These are phyloP conservation scores for Ogataea kodamae DNA, from an alignment of 805 yeast genomes.

Conservation along the genomic window DNA sequence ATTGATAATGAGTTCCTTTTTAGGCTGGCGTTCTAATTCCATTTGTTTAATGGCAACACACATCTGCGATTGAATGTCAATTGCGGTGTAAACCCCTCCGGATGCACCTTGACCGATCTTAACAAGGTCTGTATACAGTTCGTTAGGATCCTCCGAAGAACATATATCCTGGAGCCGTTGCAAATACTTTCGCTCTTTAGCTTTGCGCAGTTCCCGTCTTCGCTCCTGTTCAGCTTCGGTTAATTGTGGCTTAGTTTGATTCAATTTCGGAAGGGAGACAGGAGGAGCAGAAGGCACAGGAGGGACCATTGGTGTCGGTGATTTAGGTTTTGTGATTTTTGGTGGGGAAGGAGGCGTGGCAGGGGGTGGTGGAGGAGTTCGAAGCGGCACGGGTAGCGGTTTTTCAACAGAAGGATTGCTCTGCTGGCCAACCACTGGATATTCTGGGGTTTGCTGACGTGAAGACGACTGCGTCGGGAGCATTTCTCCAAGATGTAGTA, in stretches of 20 bases:
- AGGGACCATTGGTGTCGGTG: conserved; percentile 14
- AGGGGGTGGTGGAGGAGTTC: conserved; percentile 6
- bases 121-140: conserved; percentile 59
- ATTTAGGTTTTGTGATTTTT: not conserved
- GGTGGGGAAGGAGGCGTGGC: conserved; percentile 1
- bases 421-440: not conserved
- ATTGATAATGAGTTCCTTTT: conserved; percentile 89
- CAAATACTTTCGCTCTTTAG: conserved; percentile 67
- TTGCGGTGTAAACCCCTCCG: conserved; percentile 93
- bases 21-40: conserved; percentile 92
- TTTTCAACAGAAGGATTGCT: not conserved
- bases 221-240: conserved; percentile 58
- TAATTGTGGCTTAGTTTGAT: conserved; percentile 32
- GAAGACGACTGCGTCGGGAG: conserved; percentile 4
- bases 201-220: conserved; percentile 75
- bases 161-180: conserved; percentile 73
- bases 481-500: conserved; percentile 20
- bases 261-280: conserved; percentile 26
- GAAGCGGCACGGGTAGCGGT: conserved; percentile 3
- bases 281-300: conserved; percentile 28
- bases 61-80: conserved; percentile 49
- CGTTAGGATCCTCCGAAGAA: conserved; percentile 79
- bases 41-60: conserved; percentile 95
- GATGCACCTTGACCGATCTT: conserved; percentile 98
- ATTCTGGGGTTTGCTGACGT: conserved; percentile 1